A percentile compares a stretch with the other conserved stretches of the same genome.
phyloP scores from a whole-genome alignment of 495 filamentous ascomycete species.

The Podospora appendiculata region DNA sequence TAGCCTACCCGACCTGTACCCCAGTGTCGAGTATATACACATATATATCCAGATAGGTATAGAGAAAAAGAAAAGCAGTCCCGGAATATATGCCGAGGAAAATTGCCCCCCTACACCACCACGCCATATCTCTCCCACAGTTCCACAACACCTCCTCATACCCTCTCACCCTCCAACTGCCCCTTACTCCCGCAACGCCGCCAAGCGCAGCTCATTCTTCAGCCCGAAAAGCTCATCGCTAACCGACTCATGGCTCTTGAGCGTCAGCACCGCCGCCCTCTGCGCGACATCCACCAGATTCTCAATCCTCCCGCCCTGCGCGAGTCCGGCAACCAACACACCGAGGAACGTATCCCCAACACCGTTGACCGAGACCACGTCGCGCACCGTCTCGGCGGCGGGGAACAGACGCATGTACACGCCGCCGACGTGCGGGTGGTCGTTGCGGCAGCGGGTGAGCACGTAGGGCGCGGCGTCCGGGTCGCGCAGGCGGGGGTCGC shows the following conservation, averaged over 20 bases:
- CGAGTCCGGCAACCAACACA: conserved; percentile 61
- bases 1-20: no score
- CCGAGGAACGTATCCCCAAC: conserved; percentile 91
- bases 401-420: conserved; percentile 81
- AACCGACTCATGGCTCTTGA: conserved; percentile 66
- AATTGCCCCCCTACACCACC: no score
- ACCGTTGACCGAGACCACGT: conserved; percentile 85
- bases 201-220: conserved; percentile 21
- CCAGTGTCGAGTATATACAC: no score
- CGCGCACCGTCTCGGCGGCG: conserved; percentile 54
- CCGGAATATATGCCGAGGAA: no score
- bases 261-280: conserved; percentile 64
- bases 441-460: conserved; percentile 47
- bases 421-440: conserved; percentile 56
- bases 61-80: no score
- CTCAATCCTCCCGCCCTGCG: conserved; percentile 40
- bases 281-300: conserved; percentile 55
- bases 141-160: no score
- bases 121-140: no score
- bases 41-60: no score
- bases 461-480: conserved; percentile 59
- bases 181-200: background rate
- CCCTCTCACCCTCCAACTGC: no score
- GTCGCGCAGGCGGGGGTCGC: conserved; percentile 55
- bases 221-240: conserved; percentile 38